Evolutionary conservation across 176 grass and related monocot species (phyloP).

Genomic region (Dactylis glomerata): DNA sequence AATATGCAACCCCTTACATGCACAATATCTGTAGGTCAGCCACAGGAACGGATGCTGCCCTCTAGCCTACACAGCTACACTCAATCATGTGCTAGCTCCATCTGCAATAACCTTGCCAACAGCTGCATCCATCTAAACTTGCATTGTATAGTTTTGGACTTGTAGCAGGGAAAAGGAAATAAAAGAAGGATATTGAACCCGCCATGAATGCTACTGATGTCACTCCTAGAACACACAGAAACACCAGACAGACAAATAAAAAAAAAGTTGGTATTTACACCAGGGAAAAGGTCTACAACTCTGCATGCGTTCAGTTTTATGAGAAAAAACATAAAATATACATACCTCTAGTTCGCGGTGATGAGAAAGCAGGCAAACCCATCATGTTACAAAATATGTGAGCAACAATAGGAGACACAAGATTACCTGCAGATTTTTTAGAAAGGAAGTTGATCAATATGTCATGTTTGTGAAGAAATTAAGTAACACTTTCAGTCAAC

Average conservation of each 20-base stretch:
- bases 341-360: slow-evolving; percentile 55
- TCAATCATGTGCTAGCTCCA: slow-evolving; percentile 44
- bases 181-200: slow-evolving; percentile 57
- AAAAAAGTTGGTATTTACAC: neutral
- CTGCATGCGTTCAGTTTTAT: neutral
- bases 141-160: slow-evolving; percentile 56
- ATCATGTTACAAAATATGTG: slow-evolving; percentile 93
- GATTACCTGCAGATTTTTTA: slow-evolving; percentile 45
- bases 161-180: slow-evolving; percentile 68
- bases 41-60: neutral
- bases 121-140: slow-evolving; percentile 51
- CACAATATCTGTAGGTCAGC: neutral
- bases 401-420: slow-evolving; percentile 70
- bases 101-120: slow-evolving; percentile 78
- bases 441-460: slow-evolving; percentile 14
- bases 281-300: neutral
- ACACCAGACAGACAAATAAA: neutral
- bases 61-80: neutral
- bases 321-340: slow-evolving; percentile 5
- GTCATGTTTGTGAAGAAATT: slow-evolving; percentile 7
- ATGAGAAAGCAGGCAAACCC: slow-evolving; percentile 66
- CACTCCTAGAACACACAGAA: slow-evolving; percentile 45
- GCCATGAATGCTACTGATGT: slow-evolving; percentile 59
- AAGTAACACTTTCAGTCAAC: slow-evolving; percentile 17
- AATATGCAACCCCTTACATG: neutral